A percentile compares a stretch with the other conserved stretches of the same genome.
These are phyloP conservation scores for Paramecium sexaurelia DNA, from an alignment of 73 alveolate species.

Conservation along the genomic window DNA sequence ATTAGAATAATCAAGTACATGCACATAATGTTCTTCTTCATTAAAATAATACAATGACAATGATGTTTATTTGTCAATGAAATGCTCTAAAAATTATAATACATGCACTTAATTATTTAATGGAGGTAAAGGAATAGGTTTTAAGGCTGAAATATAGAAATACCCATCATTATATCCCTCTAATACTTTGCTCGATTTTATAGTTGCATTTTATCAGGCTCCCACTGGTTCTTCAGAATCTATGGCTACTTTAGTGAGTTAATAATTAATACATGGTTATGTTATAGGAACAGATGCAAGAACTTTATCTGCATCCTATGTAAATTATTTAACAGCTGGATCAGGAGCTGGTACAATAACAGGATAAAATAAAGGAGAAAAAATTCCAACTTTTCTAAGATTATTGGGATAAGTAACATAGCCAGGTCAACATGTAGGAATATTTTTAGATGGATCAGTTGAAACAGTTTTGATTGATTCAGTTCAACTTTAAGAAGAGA, in stretches of 20 bases:
- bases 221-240: slow-evolving; percentile 13
- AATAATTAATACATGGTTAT: slow-evolving; percentile 16
- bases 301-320: slow-evolving; percentile 31
- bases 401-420: background rate
- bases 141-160: background rate
- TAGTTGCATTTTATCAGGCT: slow-evolving; percentile 37
- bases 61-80: background rate
- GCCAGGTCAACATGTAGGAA: slow-evolving; percentile 5
- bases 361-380: background rate
- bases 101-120: background rate
- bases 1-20: background rate
- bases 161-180: slow-evolving; percentile 15
- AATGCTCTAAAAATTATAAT: slow-evolving; percentile 25
- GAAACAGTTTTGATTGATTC: background rate
- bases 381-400: slow-evolving; percentile 17
- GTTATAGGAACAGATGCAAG: background rate
- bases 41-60: background rate
- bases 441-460: background rate
- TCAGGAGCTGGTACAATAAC: background rate
- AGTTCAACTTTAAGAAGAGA: background rate
- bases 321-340: background rate
- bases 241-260: background rate
- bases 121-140: slow-evolving; percentile 28
- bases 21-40: background rate
- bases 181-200: background rate